A percentile compares a stretch with the other conserved stretches of the same genome.
Conservation (phyloP, 169 alveolate species). For the Plasmodium sp. region DNA sequence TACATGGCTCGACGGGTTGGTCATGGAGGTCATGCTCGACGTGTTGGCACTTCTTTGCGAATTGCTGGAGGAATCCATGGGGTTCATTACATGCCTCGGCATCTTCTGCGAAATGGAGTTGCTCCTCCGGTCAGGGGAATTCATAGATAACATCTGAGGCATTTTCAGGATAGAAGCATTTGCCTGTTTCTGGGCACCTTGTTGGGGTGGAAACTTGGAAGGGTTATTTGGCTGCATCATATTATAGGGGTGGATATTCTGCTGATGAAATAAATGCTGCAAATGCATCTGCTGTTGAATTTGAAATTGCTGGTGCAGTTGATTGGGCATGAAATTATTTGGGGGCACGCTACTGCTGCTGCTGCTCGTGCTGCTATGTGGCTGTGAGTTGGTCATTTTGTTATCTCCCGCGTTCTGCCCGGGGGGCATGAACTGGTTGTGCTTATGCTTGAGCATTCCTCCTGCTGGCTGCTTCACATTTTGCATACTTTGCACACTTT, state of each 20-base stretch:
- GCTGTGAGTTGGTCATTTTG: slow-evolving; percentile 18
- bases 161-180: slow-evolving; percentile 51
- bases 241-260: slow-evolving; percentile 32
- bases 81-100: slow-evolving; percentile 17
- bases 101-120: slow-evolving; percentile 31
- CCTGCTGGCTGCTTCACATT: slow-evolving; percentile 40
- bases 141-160: slow-evolving; percentile 24
- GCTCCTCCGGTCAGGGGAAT: slow-evolving; percentile 52
- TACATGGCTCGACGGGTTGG: slow-evolving; percentile 12
- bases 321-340: slow-evolving; percentile 39
- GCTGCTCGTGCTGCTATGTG: not conserved
- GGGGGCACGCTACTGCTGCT: not conserved
- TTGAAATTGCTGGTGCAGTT: slow-evolving; percentile 41
- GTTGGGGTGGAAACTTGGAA: slow-evolving; percentile 26
- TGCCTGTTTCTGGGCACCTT: slow-evolving; percentile 17
- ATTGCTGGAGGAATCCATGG: slow-evolving; percentile 18
- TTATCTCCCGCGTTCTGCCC: slow-evolving; percentile 4
- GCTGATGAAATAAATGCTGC: slow-evolving; percentile 55
- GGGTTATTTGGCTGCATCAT: slow-evolving; percentile 3
- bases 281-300: slow-evolving; percentile 63
- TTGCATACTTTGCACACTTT: not conserved
- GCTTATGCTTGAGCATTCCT: slow-evolving; percentile 25
- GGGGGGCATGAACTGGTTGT: not conserved
- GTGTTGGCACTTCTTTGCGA: slow-evolving; percentile 7
- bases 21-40: not conserved